These are phyloP conservation scores for Cyberlindnera maritima DNA, from an alignment of 805 yeast species.

Conservation along the genomic window DNA sequence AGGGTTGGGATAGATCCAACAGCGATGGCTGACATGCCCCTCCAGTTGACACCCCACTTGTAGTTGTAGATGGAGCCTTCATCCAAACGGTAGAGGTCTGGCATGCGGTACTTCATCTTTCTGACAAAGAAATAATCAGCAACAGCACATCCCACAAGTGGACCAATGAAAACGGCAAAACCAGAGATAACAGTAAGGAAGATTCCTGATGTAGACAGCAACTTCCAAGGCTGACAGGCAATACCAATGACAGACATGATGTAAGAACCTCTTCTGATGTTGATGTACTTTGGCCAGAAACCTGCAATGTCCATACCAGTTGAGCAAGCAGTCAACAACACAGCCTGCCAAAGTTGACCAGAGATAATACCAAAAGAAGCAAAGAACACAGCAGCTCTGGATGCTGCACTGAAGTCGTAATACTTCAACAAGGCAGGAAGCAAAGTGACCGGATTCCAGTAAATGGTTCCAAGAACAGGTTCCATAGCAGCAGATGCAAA, in stretches of 20 bases:
- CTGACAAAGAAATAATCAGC: slow-evolving; percentile 20
- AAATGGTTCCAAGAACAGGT: slow-evolving; percentile 25
- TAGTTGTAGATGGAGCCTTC: slow-evolving; percentile 22
- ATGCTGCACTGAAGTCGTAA: slow-evolving; percentile 24
- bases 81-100: slow-evolving; percentile 18
- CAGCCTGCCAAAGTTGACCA: slow-evolving; percentile 32
- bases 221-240: slow-evolving; percentile 37
- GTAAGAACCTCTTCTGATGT: slow-evolving; percentile 37
- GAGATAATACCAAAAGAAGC: slow-evolving; percentile 27
- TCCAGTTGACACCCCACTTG: slow-evolving; percentile 28
- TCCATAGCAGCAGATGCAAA: slow-evolving; percentile 31
- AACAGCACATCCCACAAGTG: slow-evolving; percentile 21
- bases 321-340: slow-evolving; percentile 27
- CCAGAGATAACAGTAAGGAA: slow-evolving; percentile 25
- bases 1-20: slow-evolving; percentile 24
- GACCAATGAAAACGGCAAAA: slow-evolving; percentile 24
- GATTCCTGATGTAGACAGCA: slow-evolving; percentile 25
- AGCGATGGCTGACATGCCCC: slow-evolving; percentile 22
- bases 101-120: slow-evolving; percentile 19
- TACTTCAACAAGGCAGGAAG: slow-evolving; percentile 17
- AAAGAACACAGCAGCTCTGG: slow-evolving; percentile 34
- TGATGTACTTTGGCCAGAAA: slow-evolving; percentile 25
- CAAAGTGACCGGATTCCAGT: slow-evolving; percentile 32
- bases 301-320: slow-evolving; percentile 28
- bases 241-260: slow-evolving; percentile 32